Base-by-base conservation (phyloP, 768 basidiomycete genomes). In the Leccinum boreale region DNA sequence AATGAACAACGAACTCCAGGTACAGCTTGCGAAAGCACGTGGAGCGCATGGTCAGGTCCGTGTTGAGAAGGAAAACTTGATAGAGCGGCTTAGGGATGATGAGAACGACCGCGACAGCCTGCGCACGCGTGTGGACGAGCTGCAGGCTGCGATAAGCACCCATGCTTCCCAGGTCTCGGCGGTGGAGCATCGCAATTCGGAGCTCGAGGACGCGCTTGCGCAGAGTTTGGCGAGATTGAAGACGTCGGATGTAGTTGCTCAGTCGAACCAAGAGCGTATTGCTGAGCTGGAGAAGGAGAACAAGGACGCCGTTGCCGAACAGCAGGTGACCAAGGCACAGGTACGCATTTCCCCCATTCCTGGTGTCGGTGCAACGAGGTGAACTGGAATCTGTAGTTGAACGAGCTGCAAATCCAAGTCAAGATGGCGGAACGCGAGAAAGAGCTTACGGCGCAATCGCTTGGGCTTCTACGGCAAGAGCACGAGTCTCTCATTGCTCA, bases 21-120 rank as follows among this genome's bases (percentile, higher is more conserved):
- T 85, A 33, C 87, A 91, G 64, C 65, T 93, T 11, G 81, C 84
- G 12, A 90, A 90, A 73, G 87, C 91, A 51, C 86, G 89, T 53
- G 83, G 85, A 21, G 84, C 85, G 14, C 86, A 90, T 63, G 89
- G 90, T 1, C 86, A 89, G 66, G 81, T 88, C 5, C 84, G 89
- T 15, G 89, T 89, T 14, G 91, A 94, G 76, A 94, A 92, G 73
- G 91, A 92, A 50, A 74, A 82, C 36, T 69, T 91, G 48, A 72
- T 65, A 21, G 88, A 91, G 61, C 87, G 88, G 60, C 73, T 90
- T 29, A 73, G 70, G 23, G 75, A 75, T 23, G 76, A 77, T 0
- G 90, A 92, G 68, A 75, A 69, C 28, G 90, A 92, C 53, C 83
- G 89, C 21, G 87, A 92, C 21, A 72, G 73, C 5, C 69, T 90